A percentile compares a stretch with the other conserved stretches of the same genome.
phyloP scores from a whole-genome alignment of 768 basidiomycete genomes.

The Trametes cingulata region DNA sequence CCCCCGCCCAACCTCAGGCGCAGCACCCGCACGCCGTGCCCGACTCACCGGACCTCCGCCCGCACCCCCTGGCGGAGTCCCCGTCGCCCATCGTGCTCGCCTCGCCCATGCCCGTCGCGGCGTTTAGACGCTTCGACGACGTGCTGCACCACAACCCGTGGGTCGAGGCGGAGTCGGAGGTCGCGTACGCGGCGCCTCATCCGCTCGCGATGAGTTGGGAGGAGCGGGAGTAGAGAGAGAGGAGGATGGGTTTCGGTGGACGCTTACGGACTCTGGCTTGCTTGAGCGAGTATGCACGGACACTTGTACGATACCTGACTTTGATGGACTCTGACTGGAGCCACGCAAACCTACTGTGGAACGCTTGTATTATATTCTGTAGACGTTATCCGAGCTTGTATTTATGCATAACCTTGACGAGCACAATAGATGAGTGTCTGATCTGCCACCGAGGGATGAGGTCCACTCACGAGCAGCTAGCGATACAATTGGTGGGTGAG shows the following conservation, averaged over 20 bases:
- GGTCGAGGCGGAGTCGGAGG: neutral
- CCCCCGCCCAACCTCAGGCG: neutral
- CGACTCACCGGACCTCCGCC: neutral
- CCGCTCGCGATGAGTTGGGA: neutral
- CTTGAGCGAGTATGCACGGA: conserved; percentile 1
- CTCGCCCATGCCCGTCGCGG: neutral
- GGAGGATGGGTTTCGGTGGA: neutral
- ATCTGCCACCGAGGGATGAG: neutral
- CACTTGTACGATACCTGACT: neutral
- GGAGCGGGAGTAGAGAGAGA: neutral
- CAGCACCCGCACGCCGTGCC: neutral
- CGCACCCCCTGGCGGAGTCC: neutral
- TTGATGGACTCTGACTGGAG: neutral
- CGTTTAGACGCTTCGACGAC: conserved; percentile 8
- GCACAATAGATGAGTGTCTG: no score
- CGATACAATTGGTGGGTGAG: neutral
- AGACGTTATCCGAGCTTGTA: neutral
- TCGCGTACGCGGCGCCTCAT: neutral
- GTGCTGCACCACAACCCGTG: neutral
- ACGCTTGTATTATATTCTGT: neutral
- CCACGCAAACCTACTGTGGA: neutral
- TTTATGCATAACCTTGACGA: neutral
- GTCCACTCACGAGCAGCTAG: conserved; percentile 1
- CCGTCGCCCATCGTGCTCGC: conserved; percentile 14
- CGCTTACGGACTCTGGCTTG: neutral